Evolutionary conservation across 1,284 basidiomycete genomes (phyloP), one percentile per base, ranked within the genome.

Genomic region (Heterobasidion irregulare): DNA sequence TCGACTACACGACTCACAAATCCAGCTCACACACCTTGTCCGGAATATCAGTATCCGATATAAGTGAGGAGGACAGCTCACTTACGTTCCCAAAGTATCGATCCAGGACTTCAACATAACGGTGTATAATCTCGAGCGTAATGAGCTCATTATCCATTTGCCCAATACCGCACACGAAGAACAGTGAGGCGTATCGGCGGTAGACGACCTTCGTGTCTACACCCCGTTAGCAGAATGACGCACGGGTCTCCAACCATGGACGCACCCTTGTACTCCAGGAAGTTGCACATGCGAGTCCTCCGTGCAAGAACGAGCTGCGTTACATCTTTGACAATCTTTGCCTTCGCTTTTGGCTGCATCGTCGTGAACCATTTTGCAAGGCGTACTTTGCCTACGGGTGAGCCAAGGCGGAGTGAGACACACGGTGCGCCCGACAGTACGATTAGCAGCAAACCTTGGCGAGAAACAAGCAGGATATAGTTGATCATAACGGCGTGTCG

Each of bases 281-380:
- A 94, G 73, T 99, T 99, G 72, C 96, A 99, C 97, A 99, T 99
- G 63, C 94, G 80, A 52, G 97, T 98, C 61, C 97, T 82, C 48
- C 97, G 83, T 47, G 94, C 94, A 26, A 99, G 82, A 15, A 99
- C 97, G 49, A 99, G 83, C 74, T 99, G 97, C 0, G 97, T 99
- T 32, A 99, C 96, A 70, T 99, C 97, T 77, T 99, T 99, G 64
- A 98, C 91, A 66, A 99, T 98, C 84, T 99, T 99, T 57, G 86
- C 84, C 75, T 99, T 99, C 60, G 80, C 80, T 74, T 98, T 98
- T 19, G 93, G 89, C 18, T 92, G 82, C 77, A 98, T 86, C 1
- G 97, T 99, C 48, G 90, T 89, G 72, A 96, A 99, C 97, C 97
- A 99, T 81, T 99, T 99, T 26, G 95, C 89, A 49, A 99, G 83